A percentile compares a stretch with the other conserved stretches of the same genome.
phyloP scores from a whole-genome alignment of 2,329 filamentous ascomycete species.

The Colletotrichum salicis region DNA sequence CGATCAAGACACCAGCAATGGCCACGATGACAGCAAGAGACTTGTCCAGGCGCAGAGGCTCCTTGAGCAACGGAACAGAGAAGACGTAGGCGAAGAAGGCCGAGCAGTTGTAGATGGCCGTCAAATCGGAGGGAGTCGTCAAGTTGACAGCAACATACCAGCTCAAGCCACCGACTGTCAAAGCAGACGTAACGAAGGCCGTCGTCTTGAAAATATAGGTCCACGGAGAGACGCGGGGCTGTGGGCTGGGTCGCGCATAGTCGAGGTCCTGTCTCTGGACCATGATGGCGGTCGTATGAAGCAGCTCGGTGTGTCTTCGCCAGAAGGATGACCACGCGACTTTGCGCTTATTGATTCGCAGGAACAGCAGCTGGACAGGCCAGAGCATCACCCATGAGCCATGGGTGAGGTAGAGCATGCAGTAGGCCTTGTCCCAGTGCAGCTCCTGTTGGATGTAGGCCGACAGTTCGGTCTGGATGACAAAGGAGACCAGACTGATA shows the following conservation, averaged over 20 bases:
- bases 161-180: conserved; percentile 90
- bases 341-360: conserved; percentile 82
- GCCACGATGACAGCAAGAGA: conserved; percentile 86
- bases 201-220: conserved; percentile 84
- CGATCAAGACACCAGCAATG: conserved; percentile 89
- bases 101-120: conserved; percentile 98
- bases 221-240: conserved; percentile 52
- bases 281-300: conserved; percentile 76
- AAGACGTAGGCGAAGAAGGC: conserved; percentile 99
- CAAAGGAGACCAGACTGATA: conserved; percentile 87
- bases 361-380: conserved; percentile 82
- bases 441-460: conserved; percentile 93
- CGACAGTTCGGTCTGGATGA: conserved; percentile 93
- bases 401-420: conserved; percentile 98
- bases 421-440: conserved; percentile 98
- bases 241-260: conserved; percentile 58
- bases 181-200: conserved; percentile 81
- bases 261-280: conserved; percentile 82
- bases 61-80: conserved; percentile 87
- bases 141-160: conserved; percentile 97
- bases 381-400: conserved; percentile 92
- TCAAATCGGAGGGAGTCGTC: conserved; percentile 92
- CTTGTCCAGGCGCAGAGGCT: conserved; percentile 86
- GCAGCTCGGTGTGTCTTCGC: conserved; percentile 67
- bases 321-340: conserved; percentile 88